A percentile compares a stretch with the other conserved stretches of the same genome.
Conservation (phyloP, 1,139 yeast genomes). For the Kodamaea alishanica region DNA sequence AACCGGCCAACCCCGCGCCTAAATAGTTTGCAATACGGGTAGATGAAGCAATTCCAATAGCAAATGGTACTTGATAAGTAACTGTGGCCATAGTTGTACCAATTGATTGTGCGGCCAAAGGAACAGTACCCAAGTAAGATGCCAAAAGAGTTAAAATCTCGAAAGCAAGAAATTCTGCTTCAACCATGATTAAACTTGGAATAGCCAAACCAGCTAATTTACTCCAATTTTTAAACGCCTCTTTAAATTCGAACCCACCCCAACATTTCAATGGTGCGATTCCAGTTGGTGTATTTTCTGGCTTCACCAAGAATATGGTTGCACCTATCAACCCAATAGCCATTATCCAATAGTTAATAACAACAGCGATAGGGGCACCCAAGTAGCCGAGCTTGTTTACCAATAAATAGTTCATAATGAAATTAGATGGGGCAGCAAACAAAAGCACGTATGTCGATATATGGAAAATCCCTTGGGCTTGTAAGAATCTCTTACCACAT, state of each 20-base stretch:
- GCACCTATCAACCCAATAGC: slow-evolving; percentile 41
- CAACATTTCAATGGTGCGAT: slow-evolving; percentile 37
- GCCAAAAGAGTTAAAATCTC: slow-evolving; percentile 67
- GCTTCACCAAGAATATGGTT: slow-evolving; percentile 36
- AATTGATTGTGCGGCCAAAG: slow-evolving; percentile 57
- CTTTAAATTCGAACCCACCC: slow-evolving; percentile 26
- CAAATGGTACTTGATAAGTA: slow-evolving; percentile 55
- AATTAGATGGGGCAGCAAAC: slow-evolving; percentile 53
- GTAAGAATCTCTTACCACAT: slow-evolving; percentile 52
- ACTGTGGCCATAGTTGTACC: slow-evolving; percentile 54
- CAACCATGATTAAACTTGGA: slow-evolving; percentile 72
- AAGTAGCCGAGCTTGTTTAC: slow-evolving; percentile 44
- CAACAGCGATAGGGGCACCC: slow-evolving; percentile 60
- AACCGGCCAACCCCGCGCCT: slow-evolving; percentile 49
- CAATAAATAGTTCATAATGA: slow-evolving; percentile 44
- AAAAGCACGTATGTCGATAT: slow-evolving; percentile 49
- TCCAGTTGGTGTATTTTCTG: slow-evolving; percentile 40
- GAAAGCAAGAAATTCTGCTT: slow-evolving; percentile 71
- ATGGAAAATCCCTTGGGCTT: slow-evolving; percentile 53
- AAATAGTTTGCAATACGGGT: slow-evolving; percentile 57
- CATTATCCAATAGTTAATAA: slow-evolving; percentile 56
- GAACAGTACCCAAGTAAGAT: slow-evolving; percentile 51
- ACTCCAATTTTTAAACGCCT: slow-evolving; percentile 44
- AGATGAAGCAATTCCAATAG: slow-evolving; percentile 57
- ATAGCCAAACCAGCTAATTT: slow-evolving; percentile 49